Percentiles rank a stretch among this genome's conserved stretches.
Evolutionary conservation across 2,329 filamentous ascomycete species (phyloP).

Genomic region (Fusarium anguioides): DNA sequence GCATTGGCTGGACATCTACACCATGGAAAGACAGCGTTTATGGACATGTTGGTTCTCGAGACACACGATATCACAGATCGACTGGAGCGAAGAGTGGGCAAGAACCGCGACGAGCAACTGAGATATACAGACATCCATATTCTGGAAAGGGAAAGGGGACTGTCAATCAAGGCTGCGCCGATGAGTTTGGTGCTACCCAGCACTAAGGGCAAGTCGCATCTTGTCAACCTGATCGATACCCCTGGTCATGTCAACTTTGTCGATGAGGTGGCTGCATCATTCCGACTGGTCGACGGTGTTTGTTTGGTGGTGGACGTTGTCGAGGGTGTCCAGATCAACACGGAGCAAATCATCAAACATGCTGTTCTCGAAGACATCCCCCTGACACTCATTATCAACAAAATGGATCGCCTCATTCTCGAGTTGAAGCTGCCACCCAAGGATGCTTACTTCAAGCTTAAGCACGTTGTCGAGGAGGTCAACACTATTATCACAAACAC

Average conservation of each 20-base stretch:
- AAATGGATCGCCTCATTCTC: slow-evolving; percentile 94
- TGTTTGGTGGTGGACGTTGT: slow-evolving; percentile 96
- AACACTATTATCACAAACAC: slow-evolving; percentile 94
- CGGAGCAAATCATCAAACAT: slow-evolving; percentile 97
- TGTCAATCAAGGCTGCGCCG: slow-evolving; percentile 92
- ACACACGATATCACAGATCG: slow-evolving; percentile 88
- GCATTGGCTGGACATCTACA: slow-evolving; percentile 93
- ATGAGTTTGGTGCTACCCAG: slow-evolving; percentile 93
- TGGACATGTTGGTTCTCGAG: slow-evolving; percentile 97
- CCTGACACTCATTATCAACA: slow-evolving; percentile 92
- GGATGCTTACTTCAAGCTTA: slow-evolving; percentile 98
- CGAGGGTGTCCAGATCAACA: slow-evolving; percentile 98
- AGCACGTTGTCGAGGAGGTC: slow-evolving; percentile 98
- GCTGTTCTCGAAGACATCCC: slow-evolving; percentile 91
- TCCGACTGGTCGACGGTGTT: slow-evolving; percentile 90
- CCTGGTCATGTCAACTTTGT: slow-evolving; percentile 99
- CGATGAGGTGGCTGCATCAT: slow-evolving; percentile 90
- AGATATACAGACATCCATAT: slow-evolving; percentile 94
- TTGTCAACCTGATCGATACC: slow-evolving; percentile 95
- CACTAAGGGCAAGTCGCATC: slow-evolving; percentile 92
- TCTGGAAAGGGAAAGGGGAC: slow-evolving; percentile 86
- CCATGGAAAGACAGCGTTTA: slow-evolving; percentile 96
- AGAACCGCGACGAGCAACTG: slow-evolving; percentile 86
- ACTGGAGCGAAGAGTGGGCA: slow-evolving; percentile 83
- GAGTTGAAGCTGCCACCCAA: slow-evolving; percentile 93